Conservation (phyloP, 2,329 filamentous ascomycete species). For the Cladophialophora exuberans region DNA sequence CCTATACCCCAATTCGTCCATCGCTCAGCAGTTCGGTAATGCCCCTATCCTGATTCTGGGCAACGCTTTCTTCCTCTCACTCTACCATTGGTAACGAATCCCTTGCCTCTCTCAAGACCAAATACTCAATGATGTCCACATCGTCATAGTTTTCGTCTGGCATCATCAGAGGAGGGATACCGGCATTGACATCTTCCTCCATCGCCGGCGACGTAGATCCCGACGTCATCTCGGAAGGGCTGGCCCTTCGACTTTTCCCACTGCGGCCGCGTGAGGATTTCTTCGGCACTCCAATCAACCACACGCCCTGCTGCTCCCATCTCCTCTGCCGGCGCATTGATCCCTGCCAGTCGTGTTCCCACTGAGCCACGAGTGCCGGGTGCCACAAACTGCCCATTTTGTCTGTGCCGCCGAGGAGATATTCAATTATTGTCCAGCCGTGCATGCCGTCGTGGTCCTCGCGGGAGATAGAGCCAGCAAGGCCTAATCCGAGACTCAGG, state of each 20-base stretch:
- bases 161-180: not conserved
- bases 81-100: constrained; percentile 17
- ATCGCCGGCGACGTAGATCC: not conserved
- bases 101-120: constrained; percentile 18
- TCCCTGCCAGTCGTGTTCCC: constrained; percentile 15
- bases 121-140: constrained; percentile 19
- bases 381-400: constrained; percentile 17
- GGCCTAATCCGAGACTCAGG: not conserved
- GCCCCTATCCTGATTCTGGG: too few relatives aligned
- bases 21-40: too few relatives aligned
- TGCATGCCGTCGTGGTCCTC: not conserved
- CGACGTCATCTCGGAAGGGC: not conserved
- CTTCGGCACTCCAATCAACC: constrained; percentile 17
- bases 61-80: not conserved
- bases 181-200: not conserved
- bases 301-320: constrained; percentile 17
- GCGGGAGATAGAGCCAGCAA: not conserved
- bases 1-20: too few relatives aligned
- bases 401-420: not conserved
- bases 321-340: constrained; percentile 10
- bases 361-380: constrained; percentile 6
- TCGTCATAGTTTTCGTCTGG: not conserved
- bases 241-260: not conserved
- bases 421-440: constrained; percentile 11
- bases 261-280: not conserved